Evolutionary conservation across 345 rosid species (phyloP).

Genomic region (Populus davidiana): DNA sequence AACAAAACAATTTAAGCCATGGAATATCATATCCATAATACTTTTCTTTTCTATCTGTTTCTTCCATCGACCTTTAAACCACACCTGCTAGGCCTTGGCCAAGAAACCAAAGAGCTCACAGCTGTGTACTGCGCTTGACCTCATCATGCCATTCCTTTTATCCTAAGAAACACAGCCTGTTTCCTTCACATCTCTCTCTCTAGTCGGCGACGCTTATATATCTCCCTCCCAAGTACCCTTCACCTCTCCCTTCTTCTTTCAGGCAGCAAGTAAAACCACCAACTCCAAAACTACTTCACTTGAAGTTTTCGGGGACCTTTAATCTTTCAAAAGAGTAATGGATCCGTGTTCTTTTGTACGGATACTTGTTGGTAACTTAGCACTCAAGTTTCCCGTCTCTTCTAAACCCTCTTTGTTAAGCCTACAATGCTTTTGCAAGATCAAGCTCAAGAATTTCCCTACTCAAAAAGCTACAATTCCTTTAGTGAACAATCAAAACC

Average conservation of each 20-base stretch:
- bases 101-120: not conserved
- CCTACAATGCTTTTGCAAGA: conserved; percentile 50
- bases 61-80: too few species aligned
- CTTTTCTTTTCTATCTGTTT: not conserved
- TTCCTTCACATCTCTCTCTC: not conserved
- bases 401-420: conserved; percentile 38
- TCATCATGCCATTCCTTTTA: not conserved
- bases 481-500: conserved; percentile 16
- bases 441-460: conserved; percentile 55
- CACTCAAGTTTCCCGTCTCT: conserved; percentile 46
- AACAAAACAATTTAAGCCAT: not conserved
- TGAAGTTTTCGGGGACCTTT: not conserved
- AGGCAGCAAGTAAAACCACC: not conserved
- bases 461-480: conserved; percentile 45
- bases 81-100: too few species aligned
- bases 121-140: not conserved
- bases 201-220: not conserved
- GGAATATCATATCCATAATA: not conserved
- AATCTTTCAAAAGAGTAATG: conserved; percentile 34
- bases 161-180: conserved; percentile 49
- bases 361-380: conserved; percentile 71
- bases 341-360: conserved; percentile 96
- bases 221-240: not conserved
- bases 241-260: not conserved
- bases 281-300: not conserved